Percentiles rank a stretch among this genome's conserved stretches.
These are phyloP conservation scores for Fusarium continuum DNA, from an alignment of 2,329 filamentous ascomycete species.

Conservation along the genomic window DNA sequence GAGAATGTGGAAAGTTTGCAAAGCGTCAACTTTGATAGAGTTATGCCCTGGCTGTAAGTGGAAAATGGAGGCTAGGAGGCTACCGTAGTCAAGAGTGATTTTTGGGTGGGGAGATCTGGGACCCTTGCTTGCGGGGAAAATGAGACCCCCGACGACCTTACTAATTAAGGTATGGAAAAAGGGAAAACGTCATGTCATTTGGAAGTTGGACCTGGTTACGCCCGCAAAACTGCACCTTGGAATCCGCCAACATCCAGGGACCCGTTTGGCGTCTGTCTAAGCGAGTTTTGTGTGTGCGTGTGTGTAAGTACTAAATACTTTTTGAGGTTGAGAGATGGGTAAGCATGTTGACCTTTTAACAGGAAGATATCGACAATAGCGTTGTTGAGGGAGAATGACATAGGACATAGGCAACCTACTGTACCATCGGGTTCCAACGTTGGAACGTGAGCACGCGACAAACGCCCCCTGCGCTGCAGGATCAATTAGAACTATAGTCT, in stretches of 20 bases:
- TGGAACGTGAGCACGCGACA: conserved; percentile 34
- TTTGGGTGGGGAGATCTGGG: conserved; percentile 19
- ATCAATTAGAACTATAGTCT: too few relatives aligned
- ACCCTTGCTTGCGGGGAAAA: conserved; percentile 25
- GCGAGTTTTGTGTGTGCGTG: too few relatives aligned
- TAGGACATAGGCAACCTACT: not conserved
- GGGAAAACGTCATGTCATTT: conserved; percentile 33
- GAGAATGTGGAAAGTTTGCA: conserved; percentile 27
- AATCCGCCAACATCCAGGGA: conserved; percentile 30
- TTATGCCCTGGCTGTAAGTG: conserved; percentile 1
- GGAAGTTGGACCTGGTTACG: conserved; percentile 27
- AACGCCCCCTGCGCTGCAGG: conserved; percentile 10
- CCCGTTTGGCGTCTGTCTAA: conserved; percentile 8
- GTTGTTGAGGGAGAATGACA: not conserved
- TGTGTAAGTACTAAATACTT: not conserved
- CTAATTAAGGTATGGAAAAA: too few relatives aligned
- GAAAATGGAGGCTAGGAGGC: not conserved
- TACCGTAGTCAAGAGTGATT: not conserved
- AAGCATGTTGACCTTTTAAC: too few relatives aligned
- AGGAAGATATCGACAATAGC: not conserved
- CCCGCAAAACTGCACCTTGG: conserved; percentile 41
- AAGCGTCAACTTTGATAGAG: not conserved
- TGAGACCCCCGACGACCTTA: too few relatives aligned
- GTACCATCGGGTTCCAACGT: conserved; percentile 1
- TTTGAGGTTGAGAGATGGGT: too few relatives aligned